Evolutionary conservation across 306 rosid species (phyloP).

Genomic region (Trichosanthes cucumerina): DNA sequence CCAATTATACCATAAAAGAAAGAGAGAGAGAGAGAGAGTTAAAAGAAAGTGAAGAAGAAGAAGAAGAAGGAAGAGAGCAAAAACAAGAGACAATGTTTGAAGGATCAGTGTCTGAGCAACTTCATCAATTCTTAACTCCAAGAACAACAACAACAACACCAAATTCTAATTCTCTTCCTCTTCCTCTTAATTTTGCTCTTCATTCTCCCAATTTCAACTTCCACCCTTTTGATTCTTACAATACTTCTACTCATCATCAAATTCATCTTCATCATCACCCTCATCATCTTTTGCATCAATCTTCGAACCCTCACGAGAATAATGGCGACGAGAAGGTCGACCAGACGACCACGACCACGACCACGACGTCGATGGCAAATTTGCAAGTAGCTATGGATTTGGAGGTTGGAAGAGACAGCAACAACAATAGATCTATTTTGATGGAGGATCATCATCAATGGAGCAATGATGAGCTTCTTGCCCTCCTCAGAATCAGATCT

Average conservation of each 20-base stretch:
- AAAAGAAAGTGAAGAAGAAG: neutral
- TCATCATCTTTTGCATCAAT: conserved; percentile 19
- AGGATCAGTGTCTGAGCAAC: conserved; percentile 70
- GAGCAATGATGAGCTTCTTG: conserved; percentile 58
- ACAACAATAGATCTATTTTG: neutral
- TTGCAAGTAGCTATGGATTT: conserved; percentile 20
- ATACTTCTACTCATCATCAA: conserved; percentile 6
- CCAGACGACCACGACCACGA: neutral
- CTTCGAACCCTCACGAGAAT: conserved; percentile 18
- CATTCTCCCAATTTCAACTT: neutral
- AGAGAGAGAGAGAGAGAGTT: conserved; percentile 19
- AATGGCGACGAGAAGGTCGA: conserved; percentile 16
- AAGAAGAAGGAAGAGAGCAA: neutral
- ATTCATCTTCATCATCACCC: conserved; percentile 22
- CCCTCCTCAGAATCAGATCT: conserved; percentile 79
- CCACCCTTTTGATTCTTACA: conserved; percentile 29
- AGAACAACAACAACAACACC: conserved; percentile 28
- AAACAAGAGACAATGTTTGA: conserved; percentile 47
- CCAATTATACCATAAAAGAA: conserved; percentile 36
- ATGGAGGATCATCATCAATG: conserved; percentile 31
- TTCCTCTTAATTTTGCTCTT: conserved; percentile 40
- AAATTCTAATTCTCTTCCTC: conserved; percentile 36
- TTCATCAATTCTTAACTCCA: conserved; percentile 80
- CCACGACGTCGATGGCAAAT: neutral
- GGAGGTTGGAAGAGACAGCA: conserved; percentile 9